These are phyloP conservation scores for Diatrype stigma DNA, from an alignment of 2,329 filamentous ascomycete genomes.

Conservation along the genomic window DNA sequence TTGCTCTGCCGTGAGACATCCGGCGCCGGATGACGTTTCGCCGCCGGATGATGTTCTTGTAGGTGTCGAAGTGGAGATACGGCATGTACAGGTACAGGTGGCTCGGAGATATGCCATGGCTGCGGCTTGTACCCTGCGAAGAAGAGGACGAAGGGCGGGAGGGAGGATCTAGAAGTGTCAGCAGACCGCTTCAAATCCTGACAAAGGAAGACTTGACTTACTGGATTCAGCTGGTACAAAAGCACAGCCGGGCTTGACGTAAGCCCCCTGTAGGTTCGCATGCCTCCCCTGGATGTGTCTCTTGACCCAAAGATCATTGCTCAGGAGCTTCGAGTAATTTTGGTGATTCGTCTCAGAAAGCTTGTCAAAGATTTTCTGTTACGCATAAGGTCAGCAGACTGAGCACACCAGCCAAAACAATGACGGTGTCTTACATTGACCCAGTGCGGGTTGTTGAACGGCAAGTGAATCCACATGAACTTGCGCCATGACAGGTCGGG, in stretches of 20 bases:
- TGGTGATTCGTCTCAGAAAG: slow-evolving; percentile 41
- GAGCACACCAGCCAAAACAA: slow-evolving; percentile 8
- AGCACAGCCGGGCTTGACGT: slow-evolving; percentile 44
- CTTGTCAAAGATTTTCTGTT: slow-evolving; percentile 33
- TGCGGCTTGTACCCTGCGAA: slow-evolving; percentile 22
- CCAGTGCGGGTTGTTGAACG: slow-evolving; percentile 55
- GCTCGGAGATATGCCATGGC: slow-evolving; percentile 18
- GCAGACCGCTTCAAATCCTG: not conserved
- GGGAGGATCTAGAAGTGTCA: slow-evolving; percentile 30
- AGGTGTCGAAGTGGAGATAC: slow-evolving; percentile 63
- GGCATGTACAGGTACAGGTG: slow-evolving; percentile 52
- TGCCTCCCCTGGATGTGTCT: slow-evolving; percentile 46
- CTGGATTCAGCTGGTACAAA: slow-evolving; percentile 36
- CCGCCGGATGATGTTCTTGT: slow-evolving; percentile 52
- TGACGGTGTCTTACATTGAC: slow-evolving; percentile 41
- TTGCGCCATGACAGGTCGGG: slow-evolving; percentile 37
- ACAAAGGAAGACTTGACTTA: slow-evolving; percentile 15
- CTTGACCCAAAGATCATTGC: slow-evolving; percentile 44
- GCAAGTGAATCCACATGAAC: slow-evolving; percentile 56
- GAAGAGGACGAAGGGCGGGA: slow-evolving; percentile 24
- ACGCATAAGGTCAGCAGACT: slow-evolving; percentile 18
- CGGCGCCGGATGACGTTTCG: slow-evolving; percentile 51
- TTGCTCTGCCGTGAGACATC: slow-evolving; percentile 48
- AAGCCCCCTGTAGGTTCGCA: slow-evolving; percentile 46
- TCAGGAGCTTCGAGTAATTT: slow-evolving; percentile 37